A percentile compares a stretch with the other conserved stretches of the same genome.
Evolutionary conservation across 2,329 filamentous ascomycete genomes (phyloP).

Genomic region (Penicillium sp.): DNA sequence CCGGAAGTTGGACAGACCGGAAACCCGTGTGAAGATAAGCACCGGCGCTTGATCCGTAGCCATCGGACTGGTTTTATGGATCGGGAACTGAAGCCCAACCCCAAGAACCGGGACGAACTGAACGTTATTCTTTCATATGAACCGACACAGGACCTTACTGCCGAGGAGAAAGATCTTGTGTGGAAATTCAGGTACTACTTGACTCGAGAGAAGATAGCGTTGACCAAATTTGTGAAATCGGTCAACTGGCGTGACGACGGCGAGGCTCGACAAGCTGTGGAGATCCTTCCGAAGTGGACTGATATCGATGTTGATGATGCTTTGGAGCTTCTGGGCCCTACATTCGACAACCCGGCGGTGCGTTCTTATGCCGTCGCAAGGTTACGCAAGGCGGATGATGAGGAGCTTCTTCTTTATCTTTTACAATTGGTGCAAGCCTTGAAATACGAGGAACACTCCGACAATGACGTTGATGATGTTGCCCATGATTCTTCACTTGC

Average conservation of each 20-base stretch:
- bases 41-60: constrained; percentile 85
- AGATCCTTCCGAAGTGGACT: constrained; percentile 88
- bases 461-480: constrained; percentile 61
- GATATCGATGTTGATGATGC: constrained; percentile 97
- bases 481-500: constrained; percentile 80
- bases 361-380: constrained; percentile 92
- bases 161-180: constrained; percentile 91
- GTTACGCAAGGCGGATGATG: constrained; percentile 85
- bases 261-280: constrained; percentile 85
- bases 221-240: constrained; percentile 98
- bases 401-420: constrained; percentile 87
- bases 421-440: constrained; percentile 93
- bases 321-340: constrained; percentile 86
- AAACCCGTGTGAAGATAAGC: constrained; percentile 94
- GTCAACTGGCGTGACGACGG: constrained; percentile 87
- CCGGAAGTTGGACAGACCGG: constrained; percentile 86
- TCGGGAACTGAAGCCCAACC: constrained; percentile 92
- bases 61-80: constrained; percentile 92
- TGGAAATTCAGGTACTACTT: constrained; percentile 98
- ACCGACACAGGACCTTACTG: constrained; percentile 81
- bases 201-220: constrained; percentile 83
- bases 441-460: constrained; percentile 81
- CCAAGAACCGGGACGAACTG: constrained; percentile 90
- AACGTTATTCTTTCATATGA: constrained; percentile 90
- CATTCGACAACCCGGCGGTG: constrained; percentile 84